Evolutionary conservation across 257 asterid genomes (phyloP), one percentile per base, ranked within the genome.

Genomic region (Perilla frutescens): DNA sequence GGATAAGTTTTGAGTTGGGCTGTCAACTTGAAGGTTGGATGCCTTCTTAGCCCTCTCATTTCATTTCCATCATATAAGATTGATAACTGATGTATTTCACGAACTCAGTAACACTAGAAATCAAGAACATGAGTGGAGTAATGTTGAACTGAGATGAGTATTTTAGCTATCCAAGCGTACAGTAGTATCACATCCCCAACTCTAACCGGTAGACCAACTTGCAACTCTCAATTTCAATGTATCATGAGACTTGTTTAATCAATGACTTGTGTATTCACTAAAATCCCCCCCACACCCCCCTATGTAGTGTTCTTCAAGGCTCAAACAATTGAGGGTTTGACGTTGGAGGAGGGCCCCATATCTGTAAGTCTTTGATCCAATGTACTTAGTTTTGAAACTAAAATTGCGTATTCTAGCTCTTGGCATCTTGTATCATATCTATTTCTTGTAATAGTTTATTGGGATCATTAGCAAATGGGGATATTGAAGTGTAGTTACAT

Each of bases 241-340:
- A 53, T 53, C 32, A 2, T 8, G 29, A 50, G 6, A 41, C 26
- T 32, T 32, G n/a, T 4, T 34, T 20, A 8, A 62, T 44, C 69
- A 31, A 34, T 41, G 68, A 43, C 13, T 15, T 14, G n/a, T 49
- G 15, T 56, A 56, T 32, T 66, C 73, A 47, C 74, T 67, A 8
- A 75, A 47, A 20, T 37, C 3, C 48, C 26, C 47, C 32, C 10
- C 8, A 14, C 5, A 45, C 71, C 56, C 44, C 45, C 5, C 63
- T 36, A 62, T 74, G 63, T 60, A 80, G 83, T 80, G 70, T 64
- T 58, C 51, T 50, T 66, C 71, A 48, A 47, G 71, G 71, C 10
- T 70, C 48, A 57, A 64, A 37, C 40, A 51, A n/a, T 12, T 49
- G 74, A 48, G 40, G 62, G 40, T 74, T 54, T 60, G 57, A 37